These are phyloP conservation scores for Triticum turgidum DNA, from an alignment of 176 grass and related monocot species.

Conservation along the genomic window DNA sequence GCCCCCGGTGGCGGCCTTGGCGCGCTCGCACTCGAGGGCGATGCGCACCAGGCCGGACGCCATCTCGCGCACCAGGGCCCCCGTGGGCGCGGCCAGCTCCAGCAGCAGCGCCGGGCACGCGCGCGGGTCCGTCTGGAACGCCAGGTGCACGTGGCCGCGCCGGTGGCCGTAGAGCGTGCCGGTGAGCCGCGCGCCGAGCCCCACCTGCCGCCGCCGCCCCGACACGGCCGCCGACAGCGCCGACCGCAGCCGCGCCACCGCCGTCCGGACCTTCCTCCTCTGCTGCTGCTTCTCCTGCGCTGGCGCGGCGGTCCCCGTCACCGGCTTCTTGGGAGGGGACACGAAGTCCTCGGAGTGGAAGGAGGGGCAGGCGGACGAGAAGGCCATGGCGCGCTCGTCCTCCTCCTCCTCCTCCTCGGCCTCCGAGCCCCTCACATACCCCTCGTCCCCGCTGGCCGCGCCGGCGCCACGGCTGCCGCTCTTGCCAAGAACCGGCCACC, in stretches of 20 bases:
- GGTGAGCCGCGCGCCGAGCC: constrained; percentile 62
- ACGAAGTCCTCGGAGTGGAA: constrained; percentile 51
- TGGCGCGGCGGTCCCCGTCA: too few relatives aligned
- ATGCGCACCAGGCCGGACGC: constrained; percentile 87
- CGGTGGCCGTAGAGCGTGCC: constrained; percentile 81
- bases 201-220: constrained; percentile 51
- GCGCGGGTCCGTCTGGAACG: constrained; percentile 75
- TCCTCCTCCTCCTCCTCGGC: constrained; percentile 61
- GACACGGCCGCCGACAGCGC: constrained; percentile 52
- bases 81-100: constrained; percentile 74
- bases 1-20: neutral
- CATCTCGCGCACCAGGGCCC: constrained; percentile 75
- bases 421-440: constrained; percentile 43
- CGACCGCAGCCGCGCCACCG: constrained; percentile 52
- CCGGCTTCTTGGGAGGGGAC: constrained; percentile 23
- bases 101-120: constrained; percentile 65
- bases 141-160: constrained; percentile 73
- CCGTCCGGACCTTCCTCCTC: constrained; percentile 40
- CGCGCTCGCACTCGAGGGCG: constrained; percentile 73
- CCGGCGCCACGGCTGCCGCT: constrained; percentile 41
- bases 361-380: constrained; percentile 58
- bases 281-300: neutral
- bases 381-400: constrained; percentile 53
- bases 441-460: constrained; percentile 37
- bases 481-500: constrained; percentile 78